Evolutionary conservation across 345 rosid genomes (phyloP), one percentile per base, ranked within the genome.

Genomic region (Kernera saxatilis): DNA sequence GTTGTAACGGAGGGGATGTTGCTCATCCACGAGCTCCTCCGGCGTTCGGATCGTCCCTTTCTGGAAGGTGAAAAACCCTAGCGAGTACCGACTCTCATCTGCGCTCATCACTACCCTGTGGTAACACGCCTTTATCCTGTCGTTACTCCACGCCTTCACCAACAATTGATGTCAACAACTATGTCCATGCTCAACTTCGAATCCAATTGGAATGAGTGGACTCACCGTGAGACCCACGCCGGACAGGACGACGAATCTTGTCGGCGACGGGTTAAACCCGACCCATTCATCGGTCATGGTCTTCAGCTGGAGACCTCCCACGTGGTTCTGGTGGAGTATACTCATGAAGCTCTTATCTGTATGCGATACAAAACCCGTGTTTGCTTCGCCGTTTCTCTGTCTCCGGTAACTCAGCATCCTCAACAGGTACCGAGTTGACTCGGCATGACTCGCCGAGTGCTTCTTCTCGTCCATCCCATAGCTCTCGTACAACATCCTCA

Each of bases 141-240:
- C 86, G 51, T 86, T 88, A 77, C 87, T 86, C 94, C 91, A 88
- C 10, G 87, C 93, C 93, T 87, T 29, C 10, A 27, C 5, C 50
- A 56, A 8, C 30, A 18, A n/a, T n/a, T n/a, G n/a, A n/a, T n/a
- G n/a, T n/a, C 10, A 33, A 14, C 58, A 26, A 40, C 7, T 35
- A 9, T 35, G 3, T 35, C 39, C 11, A 10, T 41, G 18, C 8
- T 41, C 7, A 41, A 41, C 3, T 37, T 37, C n/a, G 43, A 12
- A 37, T 37, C n/a, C 5, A 40, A 40, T 14, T 40, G 45, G 18
- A 18, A 14, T 41, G 53, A 48, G n/a, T 33, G 61, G 30, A 64
- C 69, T 60, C 52, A 86, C 91, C 92, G 81, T 85, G 37, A 83
- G 73, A 0, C 84, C 90, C 64, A 87, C 88, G 3, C 92, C 92